Percentiles rank a stretch among this genome's conserved stretches.
phyloP scores from a whole-genome alignment of 768 basidiomycete species.

The Nidularia pulvinata region DNA sequence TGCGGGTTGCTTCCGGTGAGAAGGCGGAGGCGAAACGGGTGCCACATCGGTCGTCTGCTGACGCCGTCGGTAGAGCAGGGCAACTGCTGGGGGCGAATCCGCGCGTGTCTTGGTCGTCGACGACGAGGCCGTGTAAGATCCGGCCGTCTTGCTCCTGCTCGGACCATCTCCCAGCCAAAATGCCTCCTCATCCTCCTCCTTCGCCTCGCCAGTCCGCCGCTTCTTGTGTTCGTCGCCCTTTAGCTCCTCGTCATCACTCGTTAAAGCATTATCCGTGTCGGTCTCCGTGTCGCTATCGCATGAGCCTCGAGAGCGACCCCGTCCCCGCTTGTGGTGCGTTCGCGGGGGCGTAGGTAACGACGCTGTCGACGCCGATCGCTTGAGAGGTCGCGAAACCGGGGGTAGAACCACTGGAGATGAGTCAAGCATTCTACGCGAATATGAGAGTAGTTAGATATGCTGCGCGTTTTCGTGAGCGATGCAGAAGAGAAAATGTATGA shows the following conservation, averaged over 20 bases:
- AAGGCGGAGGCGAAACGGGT: conserved; percentile 69
- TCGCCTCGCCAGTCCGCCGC: conserved; percentile 25
- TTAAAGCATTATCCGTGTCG: conserved; percentile 30
- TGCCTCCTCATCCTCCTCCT: conserved; percentile 47
- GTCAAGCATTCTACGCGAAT: conserved; percentile 18
- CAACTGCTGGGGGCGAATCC: conserved; percentile 7
- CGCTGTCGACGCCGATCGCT: conserved; percentile 63
- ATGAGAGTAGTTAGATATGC: not conserved
- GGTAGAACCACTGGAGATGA: conserved; percentile 28
- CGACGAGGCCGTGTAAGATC: too few relatives aligned
- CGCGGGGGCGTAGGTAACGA: conserved; percentile 70
- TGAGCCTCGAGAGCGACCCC: conserved; percentile 37
- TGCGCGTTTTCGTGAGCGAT: not conserved
- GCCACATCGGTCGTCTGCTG: conserved; percentile 23
- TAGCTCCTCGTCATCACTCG: conserved; percentile 31
- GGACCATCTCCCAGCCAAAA: conserved; percentile 38
- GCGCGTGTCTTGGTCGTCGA: too few relatives aligned
- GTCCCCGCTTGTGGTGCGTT: conserved; percentile 49
- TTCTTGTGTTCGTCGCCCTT: conserved; percentile 25
- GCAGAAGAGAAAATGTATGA: not conserved
- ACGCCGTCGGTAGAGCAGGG: conserved; percentile 35
- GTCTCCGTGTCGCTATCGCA: conserved; percentile 37
- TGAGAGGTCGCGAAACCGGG: conserved; percentile 37
- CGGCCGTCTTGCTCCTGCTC: conserved; percentile 6
- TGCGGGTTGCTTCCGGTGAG: conserved; percentile 40